These are phyloP conservation scores for Nigrospora oryzae DNA, from an alignment of 2,329 filamentous ascomycete genomes.

Conservation along the genomic window DNA sequence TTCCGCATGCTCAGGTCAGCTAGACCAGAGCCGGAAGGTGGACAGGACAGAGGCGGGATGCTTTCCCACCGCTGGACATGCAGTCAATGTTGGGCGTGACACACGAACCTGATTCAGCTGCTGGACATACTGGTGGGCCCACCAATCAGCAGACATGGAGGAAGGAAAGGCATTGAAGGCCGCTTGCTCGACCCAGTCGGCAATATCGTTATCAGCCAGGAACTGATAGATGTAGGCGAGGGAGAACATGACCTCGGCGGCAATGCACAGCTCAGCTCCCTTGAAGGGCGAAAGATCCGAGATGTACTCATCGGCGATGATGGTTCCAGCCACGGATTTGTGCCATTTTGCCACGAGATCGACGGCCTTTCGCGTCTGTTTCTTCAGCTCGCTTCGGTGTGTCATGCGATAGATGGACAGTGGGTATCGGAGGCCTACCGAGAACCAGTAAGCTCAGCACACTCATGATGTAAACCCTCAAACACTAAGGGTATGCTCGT, in stretches of 20 bases:
- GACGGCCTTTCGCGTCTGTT: constrained; percentile 26
- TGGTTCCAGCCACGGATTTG: constrained; percentile 29
- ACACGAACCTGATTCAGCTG: constrained; percentile 37
- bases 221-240: constrained; percentile 17
- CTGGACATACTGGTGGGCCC: constrained; percentile 45
- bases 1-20: no score
- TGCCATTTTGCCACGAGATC: constrained; percentile 28
- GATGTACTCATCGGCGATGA: constrained; percentile 31
- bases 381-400: constrained; percentile 23
- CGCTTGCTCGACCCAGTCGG: constrained; percentile 37
- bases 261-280: constrained; percentile 22
- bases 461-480: no score
- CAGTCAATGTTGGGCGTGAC: neutral
- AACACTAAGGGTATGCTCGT: no score
- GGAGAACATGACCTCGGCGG: constrained; percentile 20
- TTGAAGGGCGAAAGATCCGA: constrained; percentile 26
- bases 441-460: neutral
- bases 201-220: constrained; percentile 21
- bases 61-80: no score
- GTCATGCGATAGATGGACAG: constrained; percentile 30
- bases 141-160: constrained; percentile 41
- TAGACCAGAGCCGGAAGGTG: no score
- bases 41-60: no score
- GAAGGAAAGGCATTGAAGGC: constrained; percentile 45
- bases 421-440: constrained; percentile 27